Evolutionary conservation across 768 basidiomycete species (phyloP).

Genomic region (Phylloporus scabripes): DNA sequence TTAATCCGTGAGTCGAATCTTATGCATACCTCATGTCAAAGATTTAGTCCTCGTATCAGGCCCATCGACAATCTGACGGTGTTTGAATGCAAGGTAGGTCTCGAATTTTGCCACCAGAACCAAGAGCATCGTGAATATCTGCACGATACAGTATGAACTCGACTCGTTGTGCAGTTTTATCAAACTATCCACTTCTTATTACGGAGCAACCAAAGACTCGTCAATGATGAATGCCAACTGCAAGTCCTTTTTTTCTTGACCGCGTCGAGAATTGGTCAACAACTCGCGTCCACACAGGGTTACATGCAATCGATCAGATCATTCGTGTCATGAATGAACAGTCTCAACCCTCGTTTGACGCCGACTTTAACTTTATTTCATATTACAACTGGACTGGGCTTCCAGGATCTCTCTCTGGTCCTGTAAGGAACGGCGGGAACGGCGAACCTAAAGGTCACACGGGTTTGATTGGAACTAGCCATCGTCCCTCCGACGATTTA

Average conservation of each 20-base stretch:
- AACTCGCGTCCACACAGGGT: conserved; percentile 41
- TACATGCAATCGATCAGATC: conserved; percentile 60
- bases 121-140: neutral
- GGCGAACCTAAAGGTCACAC: conserved; percentile 73
- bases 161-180: conserved; percentile 77
- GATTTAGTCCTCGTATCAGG: conserved; percentile 30
- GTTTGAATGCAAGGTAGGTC: conserved; percentile 73
- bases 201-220: conserved; percentile 60
- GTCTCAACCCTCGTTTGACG: conserved; percentile 64
- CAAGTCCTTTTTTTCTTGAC: conserved; percentile 25
- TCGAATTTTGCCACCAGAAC: neutral
- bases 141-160: conserved; percentile 55
- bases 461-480: conserved; percentile 69
- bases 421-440: conserved; percentile 63
- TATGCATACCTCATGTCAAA: neutral
- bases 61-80: conserved; percentile 66
- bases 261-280: neutral
- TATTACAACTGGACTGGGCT: conserved; percentile 83
- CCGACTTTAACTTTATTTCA: conserved; percentile 66
- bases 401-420: conserved; percentile 50
- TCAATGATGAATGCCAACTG: conserved; percentile 72
- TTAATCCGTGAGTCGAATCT: conserved; percentile 56
- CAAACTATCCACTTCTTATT: conserved; percentile 71
- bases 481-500: conserved; percentile 72
- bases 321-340: conserved; percentile 76